These are phyloP conservation scores for Cystobasidiopsis lactophilus DNA, from an alignment of 768 basidiomycete species.

Conservation along the genomic window DNA sequence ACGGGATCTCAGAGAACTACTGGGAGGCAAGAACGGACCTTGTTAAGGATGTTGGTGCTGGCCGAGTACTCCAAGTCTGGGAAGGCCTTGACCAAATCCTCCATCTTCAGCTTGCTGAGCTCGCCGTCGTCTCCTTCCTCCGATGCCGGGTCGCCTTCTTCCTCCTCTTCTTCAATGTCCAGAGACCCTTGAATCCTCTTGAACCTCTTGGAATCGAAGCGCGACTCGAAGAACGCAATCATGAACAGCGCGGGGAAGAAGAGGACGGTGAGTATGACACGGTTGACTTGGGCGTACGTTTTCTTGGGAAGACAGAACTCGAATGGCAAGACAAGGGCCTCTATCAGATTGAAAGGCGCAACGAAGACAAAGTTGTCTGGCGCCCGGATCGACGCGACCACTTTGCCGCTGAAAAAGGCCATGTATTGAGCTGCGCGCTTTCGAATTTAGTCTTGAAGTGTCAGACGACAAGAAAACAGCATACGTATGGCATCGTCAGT, in stretches of 20 bases:
- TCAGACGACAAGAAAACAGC: no score
- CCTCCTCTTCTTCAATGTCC: neutral
- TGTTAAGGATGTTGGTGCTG: neutral
- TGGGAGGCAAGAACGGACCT: no score
- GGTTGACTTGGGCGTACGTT: slow-evolving; percentile 24
- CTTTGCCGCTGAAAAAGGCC: slow-evolving; percentile 28
- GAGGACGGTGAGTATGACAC: slow-evolving; percentile 23
- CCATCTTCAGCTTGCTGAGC: slow-evolving; percentile 23
- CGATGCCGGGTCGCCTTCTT: neutral
- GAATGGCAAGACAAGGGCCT: slow-evolving; percentile 17
- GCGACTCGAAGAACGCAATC: slow-evolving; percentile 11
- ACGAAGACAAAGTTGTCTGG: slow-evolving; percentile 25
- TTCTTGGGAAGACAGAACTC: slow-evolving; percentile 22
- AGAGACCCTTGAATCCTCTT: neutral
- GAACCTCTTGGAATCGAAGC: neutral
- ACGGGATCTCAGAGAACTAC: no score
- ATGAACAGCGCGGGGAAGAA: slow-evolving; percentile 21
- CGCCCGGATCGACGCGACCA: slow-evolving; percentile 18
- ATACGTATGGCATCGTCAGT: slow-evolving; percentile 24
- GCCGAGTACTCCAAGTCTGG: slow-evolving; percentile 6
- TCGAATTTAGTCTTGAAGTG: no score
- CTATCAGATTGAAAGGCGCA: slow-evolving; percentile 28
- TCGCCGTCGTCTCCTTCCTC: slow-evolving; percentile 23
- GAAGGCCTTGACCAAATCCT: slow-evolving; percentile 19
- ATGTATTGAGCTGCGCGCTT: slow-evolving; percentile 24